Conservation (phyloP, 202 grass and related monocot species). For the Panicum virgatum region DNA sequence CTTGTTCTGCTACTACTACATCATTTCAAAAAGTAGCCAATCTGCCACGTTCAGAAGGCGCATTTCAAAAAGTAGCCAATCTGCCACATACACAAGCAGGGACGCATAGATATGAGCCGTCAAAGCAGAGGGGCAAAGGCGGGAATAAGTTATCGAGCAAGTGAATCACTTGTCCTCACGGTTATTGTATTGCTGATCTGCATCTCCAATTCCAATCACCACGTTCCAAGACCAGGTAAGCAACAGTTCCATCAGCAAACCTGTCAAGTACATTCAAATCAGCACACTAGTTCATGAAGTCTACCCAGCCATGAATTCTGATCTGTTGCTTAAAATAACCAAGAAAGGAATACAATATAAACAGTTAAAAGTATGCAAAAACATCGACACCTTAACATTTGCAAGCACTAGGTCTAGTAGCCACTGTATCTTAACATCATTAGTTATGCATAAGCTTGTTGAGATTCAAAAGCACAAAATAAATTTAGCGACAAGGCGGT, state of each 20-base stretch:
- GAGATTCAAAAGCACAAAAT: neutral
- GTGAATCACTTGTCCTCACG: neutral
- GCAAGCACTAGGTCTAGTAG: neutral
- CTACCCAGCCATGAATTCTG: neutral
- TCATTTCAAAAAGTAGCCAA: neutral
- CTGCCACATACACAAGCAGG: conserved; percentile 9
- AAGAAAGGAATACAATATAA: neutral
- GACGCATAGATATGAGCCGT: conserved; percentile 22
- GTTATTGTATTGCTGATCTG: conserved; percentile 22
- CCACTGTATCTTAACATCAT: neutral
- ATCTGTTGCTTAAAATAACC: neutral
- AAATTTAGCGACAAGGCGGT: neutral
- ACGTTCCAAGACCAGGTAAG: neutral
- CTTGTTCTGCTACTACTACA: neutral
- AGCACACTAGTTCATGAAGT: neutral
- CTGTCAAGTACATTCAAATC: conserved; percentile 13
- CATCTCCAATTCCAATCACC: neutral
- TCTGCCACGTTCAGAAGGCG: neutral
- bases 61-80: neutral
- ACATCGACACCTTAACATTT: neutral
- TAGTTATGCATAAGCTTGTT: neutral
- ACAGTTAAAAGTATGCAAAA: neutral
- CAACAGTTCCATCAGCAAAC: conserved; percentile 12
- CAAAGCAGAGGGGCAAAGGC: neutral
- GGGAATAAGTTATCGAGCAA: neutral